These are phyloP conservation scores for Huiozyma sinensis DNA, from an alignment of 805 yeast species.

Conservation along the genomic window DNA sequence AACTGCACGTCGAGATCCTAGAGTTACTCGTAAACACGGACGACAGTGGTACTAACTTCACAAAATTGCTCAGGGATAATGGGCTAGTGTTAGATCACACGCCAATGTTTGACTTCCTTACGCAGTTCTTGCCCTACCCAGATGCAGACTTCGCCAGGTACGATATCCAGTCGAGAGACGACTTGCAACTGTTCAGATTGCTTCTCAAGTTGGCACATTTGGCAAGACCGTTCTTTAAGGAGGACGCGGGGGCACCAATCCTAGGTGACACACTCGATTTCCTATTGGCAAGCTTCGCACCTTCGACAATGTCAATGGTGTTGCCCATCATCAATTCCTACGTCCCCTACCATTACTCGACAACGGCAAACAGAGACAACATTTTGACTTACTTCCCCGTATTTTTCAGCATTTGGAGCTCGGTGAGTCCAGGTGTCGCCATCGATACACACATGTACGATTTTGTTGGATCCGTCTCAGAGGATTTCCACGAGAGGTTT, in stretches of 20 bases:
- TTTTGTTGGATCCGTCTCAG: conserved; percentile 50
- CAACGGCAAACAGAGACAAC: conserved; percentile 29
- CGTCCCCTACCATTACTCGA: conserved; percentile 36
- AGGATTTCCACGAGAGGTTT: conserved; percentile 31
- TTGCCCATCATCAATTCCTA: conserved; percentile 45
- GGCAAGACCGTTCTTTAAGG: conserved; percentile 44
- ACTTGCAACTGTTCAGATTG: conserved; percentile 39
- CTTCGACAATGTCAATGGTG: conserved; percentile 41
- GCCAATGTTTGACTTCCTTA: conserved; percentile 24
- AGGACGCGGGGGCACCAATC: conserved; percentile 16
- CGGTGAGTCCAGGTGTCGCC: conserved; percentile 37
- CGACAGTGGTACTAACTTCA: conserved; percentile 26
- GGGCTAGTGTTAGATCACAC: conserved; percentile 29
- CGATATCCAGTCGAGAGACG: conserved; percentile 26
- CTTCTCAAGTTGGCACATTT: conserved; percentile 43
- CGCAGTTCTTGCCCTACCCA: conserved; percentile 35
- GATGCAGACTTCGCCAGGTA: conserved; percentile 37
- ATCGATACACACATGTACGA: conserved; percentile 58
- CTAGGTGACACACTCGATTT: conserved; percentile 41
- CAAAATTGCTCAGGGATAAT: conserved; percentile 17
- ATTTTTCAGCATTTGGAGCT: conserved; percentile 63
- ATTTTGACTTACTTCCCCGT: conserved; percentile 52
- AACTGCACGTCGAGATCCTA: conserved; percentile 52
- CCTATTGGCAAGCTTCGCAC: conserved; percentile 41
- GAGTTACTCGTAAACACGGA: conserved; percentile 37